Conservation (phyloP, 805 yeast genomes). For the Yarrowia sp. region DNA sequence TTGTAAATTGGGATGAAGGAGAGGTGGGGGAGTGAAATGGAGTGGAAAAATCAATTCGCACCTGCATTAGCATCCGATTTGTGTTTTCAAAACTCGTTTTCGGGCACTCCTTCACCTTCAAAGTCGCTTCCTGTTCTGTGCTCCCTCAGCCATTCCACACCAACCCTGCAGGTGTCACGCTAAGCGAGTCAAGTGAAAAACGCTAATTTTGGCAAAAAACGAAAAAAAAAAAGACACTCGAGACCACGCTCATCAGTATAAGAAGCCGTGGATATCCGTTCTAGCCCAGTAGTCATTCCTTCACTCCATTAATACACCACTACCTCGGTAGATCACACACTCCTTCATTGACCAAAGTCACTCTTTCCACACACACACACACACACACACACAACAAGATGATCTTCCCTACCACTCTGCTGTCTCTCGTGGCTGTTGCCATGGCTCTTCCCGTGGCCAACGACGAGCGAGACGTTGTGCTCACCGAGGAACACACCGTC, state of each 20-base stretch:
- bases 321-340: neutral
- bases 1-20: neutral
- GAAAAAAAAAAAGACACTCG: too few relatives aligned
- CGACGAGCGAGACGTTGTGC: slow-evolving; percentile 4
- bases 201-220: too few relatives aligned
- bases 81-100: neutral
- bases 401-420: neutral
- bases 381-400: slow-evolving; percentile 16
- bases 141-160: slow-evolving; percentile 22
- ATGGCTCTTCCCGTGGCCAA: slow-evolving; percentile 20
- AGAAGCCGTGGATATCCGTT: too few relatives aligned
- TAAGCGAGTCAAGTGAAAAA: neutral
- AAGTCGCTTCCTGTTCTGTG: too few relatives aligned
- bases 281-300: neutral
- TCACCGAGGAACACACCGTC: slow-evolving; percentile 23
- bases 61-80: neutral
- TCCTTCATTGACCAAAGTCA: neutral
- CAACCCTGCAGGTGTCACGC: slow-evolving; percentile 24
- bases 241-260: too few relatives aligned
- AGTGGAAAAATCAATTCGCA: neutral
- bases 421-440: slow-evolving; percentile 13
- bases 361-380: slow-evolving; percentile 8
- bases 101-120: too few relatives aligned
- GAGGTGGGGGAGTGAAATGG: neutral
- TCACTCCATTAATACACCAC: neutral